Evolutionary conservation across 2,329 filamentous ascomycete species (phyloP), one percentile per base, ranked within the genome.

Genomic region (Ceratocystis colombiana): DNA sequence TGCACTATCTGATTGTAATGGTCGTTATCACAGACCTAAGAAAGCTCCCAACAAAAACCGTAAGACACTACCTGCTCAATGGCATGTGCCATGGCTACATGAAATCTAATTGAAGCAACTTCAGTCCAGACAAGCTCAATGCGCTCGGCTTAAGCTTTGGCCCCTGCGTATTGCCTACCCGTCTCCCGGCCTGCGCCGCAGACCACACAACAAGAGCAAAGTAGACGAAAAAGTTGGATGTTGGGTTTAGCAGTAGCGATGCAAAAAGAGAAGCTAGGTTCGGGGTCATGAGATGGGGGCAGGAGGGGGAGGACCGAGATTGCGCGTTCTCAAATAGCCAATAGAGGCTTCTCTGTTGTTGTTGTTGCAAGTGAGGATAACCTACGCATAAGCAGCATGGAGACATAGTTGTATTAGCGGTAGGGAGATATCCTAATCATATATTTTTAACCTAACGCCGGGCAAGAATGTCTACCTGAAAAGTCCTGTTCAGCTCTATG

Each of bases 321-420:
- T n/a, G 45, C 2, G 17, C n/a, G 87, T 88, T 2, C 79, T 99
- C n/a, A 82, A 87, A 41, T 94, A 94, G 1, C 93, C 94, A 0
- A 82, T 96, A 30, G 93, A 97, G 75, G 91, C 96, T 2, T 80
- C 97, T 4, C 89, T 91, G 0, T 88, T 97, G 17, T 88, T 97
- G 17, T 76, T 97, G 61, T 72, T 96, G 65, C 87, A 85, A 72
- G 87, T 90, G 72, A 84, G 88, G 72, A 77, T 82, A 4, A 82
- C 77, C 67, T 80, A 79, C 0, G 81, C 80, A 44, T 71, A 74
- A 44, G 79, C 77, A 17, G 25, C 25, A 41, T 75, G 44, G 83
- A 94, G 75, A 80, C 79, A 70, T 46, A n/a, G 28, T 4, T 63
- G 41, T 10, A n/a, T 30, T 17, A 7, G 3, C 45, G 28, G 55